These are phyloP conservation scores for Wickerhamomyces strasburgensis DNA, from an alignment of 805 yeast genomes.

Conservation along the genomic window DNA sequence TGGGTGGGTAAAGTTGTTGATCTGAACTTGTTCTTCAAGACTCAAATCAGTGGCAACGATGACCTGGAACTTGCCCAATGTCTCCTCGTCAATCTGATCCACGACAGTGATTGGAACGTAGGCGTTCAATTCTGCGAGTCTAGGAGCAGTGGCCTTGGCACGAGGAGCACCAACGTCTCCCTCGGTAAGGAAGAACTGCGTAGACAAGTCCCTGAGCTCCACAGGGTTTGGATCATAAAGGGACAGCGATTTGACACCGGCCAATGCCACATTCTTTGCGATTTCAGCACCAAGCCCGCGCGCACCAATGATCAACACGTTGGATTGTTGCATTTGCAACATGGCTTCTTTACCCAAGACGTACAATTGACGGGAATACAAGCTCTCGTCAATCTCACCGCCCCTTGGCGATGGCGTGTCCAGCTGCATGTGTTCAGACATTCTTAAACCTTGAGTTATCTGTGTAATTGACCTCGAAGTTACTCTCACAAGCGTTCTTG, in stretches of 20 bases:
- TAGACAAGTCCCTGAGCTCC: slow-evolving; percentile 65
- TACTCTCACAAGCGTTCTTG: too few relatives aligned
- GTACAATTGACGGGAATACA: slow-evolving; percentile 94
- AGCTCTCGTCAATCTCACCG: slow-evolving; percentile 78
- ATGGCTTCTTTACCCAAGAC: slow-evolving; percentile 97
- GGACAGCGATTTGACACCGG: slow-evolving; percentile 91
- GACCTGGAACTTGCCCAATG: slow-evolving; percentile 62
- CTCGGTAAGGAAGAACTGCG: slow-evolving; percentile 79
- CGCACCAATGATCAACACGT: slow-evolving; percentile 85
- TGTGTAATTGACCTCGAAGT: too few relatives aligned
- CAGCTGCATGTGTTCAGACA: slow-evolving; percentile 37
- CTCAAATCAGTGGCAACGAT: slow-evolving; percentile 77
- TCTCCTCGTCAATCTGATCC: slow-evolving; percentile 46
- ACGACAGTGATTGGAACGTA: slow-evolving; percentile 83
- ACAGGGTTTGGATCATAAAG: slow-evolving; percentile 77
- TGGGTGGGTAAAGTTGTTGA: slow-evolving; percentile 71
- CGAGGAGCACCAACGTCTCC: slow-evolving; percentile 73
- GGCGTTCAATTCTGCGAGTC: slow-evolving; percentile 75
- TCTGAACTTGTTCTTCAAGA: slow-evolving; percentile 66
- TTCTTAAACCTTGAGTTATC: too few relatives aligned
- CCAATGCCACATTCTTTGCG: slow-evolving; percentile 93
- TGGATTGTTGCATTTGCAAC: slow-evolving; percentile 92
- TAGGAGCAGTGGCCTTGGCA: slow-evolving; percentile 63
- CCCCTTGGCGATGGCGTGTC: slow-evolving; percentile 32
- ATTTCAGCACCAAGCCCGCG: slow-evolving; percentile 94